Conservation (phyloP, 495 filamentous ascomycete species). For the Daldinia bambusicola region DNA sequence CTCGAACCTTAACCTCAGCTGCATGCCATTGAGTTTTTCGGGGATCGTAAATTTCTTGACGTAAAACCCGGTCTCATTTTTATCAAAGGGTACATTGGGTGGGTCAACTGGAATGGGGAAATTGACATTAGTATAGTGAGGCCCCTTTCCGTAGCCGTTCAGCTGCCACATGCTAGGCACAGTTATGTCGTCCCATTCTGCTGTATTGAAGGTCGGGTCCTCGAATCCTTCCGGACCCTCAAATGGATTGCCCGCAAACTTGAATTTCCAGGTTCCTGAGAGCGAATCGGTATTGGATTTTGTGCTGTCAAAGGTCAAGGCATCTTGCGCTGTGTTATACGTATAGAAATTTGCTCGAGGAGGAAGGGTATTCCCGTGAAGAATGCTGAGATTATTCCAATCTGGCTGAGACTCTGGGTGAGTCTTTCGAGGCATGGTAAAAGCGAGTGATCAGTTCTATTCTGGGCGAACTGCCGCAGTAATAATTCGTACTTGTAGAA, state of each 20-base stretch:
- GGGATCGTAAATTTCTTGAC: constrained; percentile 64
- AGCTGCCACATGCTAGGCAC: constrained; percentile 75
- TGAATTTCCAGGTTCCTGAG: constrained; percentile 70
- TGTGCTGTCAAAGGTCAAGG: constrained; percentile 43
- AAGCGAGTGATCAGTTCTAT: not conserved
- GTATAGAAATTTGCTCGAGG: constrained; percentile 63
- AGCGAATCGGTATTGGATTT: constrained; percentile 53
- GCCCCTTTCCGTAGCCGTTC: constrained; percentile 66
- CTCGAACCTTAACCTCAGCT: constrained; percentile 70
- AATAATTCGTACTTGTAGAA: not conserved
- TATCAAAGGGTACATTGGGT: constrained; percentile 63
- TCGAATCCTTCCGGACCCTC: constrained; percentile 54
- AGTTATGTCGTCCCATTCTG: constrained; percentile 61
- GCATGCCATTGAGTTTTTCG: constrained; percentile 47
- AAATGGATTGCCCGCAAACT: constrained; percentile 61
- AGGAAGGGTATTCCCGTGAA: constrained; percentile 62
- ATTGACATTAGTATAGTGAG: constrained; percentile 70
- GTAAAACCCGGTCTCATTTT: constrained; percentile 73
- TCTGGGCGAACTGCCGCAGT: not conserved
- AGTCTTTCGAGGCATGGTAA: constrained; percentile 31
- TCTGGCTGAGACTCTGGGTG: constrained; percentile 50
- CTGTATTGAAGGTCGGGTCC: constrained; percentile 38
- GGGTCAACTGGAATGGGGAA: constrained; percentile 70
- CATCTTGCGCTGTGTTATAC: constrained; percentile 44
- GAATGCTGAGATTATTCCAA: constrained; percentile 59